Base-by-base conservation (phyloP, 371 early-diverging fungal genomes). In the Mortierella sp. region DNA sequence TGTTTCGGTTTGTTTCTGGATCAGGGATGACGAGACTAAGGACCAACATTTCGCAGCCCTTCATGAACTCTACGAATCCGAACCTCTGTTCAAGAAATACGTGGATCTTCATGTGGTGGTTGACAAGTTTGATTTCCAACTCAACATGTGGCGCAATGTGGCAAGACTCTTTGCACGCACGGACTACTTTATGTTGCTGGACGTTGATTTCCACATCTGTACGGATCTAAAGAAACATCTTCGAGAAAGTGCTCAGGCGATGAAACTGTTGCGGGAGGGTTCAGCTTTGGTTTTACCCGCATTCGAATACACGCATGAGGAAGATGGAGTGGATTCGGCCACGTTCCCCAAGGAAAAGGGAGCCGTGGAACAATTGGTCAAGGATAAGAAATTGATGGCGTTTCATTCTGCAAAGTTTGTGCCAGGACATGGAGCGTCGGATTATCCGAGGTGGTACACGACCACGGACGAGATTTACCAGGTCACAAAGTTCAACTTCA, bases 121-220 rank as follows among this genome's bases (percentile, higher is more conserved):
- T 1, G 89, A 88, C 58, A 80, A 81, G 39, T 87, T 85, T 64
- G 85, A 86, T 54, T 79, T 86, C 49, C 86, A 87, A 58, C 86
- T 88, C 76, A 88, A 88, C 57, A 84, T 86, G 85, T 88, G 89
- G 89, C 80, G 89, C 44, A 88, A 88, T 41, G 85, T 87, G 0
- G 89, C 89, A 60, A 84, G 87, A 56, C 81, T 86, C 54, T 88
- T 88, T 78, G 84, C 86, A 1, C 66, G 87, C 26, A 82, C 84
- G 0, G 86, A 87, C 43, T 86, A 83, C 51, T 80, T 87, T 64
- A 82, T 88, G 81, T 80, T 85, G 82, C 70, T 87, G 32, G 89
- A 87, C 54, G 87, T 86, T 1, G 89, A 88, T 59, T 88, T 88
- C 68, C 76, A 86, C 55, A 70, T 88, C 24, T 87, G 89, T 61